Conservation (phyloP, 306 rosid genomes). For the Vigna unguiculata region DNA sequence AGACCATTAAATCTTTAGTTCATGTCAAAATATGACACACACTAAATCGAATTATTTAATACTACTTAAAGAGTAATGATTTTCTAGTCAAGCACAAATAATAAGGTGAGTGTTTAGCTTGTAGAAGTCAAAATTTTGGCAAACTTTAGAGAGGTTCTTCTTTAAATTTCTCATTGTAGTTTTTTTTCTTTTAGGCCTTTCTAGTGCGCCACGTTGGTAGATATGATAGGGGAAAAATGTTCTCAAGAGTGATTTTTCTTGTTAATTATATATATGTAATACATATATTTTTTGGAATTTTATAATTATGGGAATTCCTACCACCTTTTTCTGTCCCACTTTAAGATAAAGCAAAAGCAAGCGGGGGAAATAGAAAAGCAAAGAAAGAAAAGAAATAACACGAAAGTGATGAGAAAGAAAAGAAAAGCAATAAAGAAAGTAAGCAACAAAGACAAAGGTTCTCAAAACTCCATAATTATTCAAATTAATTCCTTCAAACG, state of each 20-base stretch:
- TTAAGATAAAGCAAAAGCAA: constrained; percentile 87
- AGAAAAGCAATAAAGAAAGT: constrained; percentile 60
- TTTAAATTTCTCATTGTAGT: neutral
- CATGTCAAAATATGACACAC: neutral
- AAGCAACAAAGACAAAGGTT: constrained; percentile 56
- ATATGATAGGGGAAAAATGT: constrained; percentile 48
- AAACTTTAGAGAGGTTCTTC: constrained; percentile 15
- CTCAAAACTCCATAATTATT: constrained; percentile 82
- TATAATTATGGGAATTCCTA: constrained; percentile 68
- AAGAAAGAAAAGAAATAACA: constrained; percentile 55
- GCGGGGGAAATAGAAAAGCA: constrained; percentile 54
- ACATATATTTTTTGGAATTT: constrained; percentile 44
- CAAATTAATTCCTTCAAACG: constrained; percentile 60
- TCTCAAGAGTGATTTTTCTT: constrained; percentile 44
- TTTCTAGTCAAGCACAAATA: constrained; percentile 27
- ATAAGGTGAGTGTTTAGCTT: constrained; percentile 5
- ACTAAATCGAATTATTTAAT: neutral
- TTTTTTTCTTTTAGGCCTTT: constrained; percentile 18
- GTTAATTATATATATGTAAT: constrained; percentile 39
- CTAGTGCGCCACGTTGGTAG: constrained; percentile 49
- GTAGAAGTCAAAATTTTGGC: constrained; percentile 35
- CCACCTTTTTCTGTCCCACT: constrained; percentile 86
- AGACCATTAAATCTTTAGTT: no score
- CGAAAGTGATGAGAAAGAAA: constrained; percentile 47
- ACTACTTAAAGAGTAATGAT: constrained; percentile 16